phyloP scores from a whole-genome alignment of 2,329 filamentous ascomycete species.

The Aspergillus texensis region DNA sequence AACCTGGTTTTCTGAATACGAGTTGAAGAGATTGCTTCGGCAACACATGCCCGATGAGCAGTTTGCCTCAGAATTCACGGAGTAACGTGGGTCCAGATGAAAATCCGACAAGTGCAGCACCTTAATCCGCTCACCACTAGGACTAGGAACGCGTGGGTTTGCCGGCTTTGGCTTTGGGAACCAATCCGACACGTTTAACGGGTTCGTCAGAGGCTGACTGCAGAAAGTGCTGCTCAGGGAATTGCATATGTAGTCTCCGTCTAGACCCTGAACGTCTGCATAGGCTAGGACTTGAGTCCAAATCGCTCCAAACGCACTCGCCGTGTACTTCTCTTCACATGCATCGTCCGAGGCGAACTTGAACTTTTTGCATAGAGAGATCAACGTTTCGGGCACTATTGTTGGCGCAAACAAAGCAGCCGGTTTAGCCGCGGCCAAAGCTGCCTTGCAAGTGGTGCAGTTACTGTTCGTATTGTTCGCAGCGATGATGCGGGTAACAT shows the following conservation, averaged over 20 bases:
- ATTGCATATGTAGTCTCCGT: constrained; percentile 62
- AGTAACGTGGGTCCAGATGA: constrained; percentile 59
- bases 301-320: constrained; percentile 54
- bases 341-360: constrained; percentile 50
- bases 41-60: constrained; percentile 58
- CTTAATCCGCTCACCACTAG: constrained; percentile 58
- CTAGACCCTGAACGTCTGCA: constrained; percentile 56
- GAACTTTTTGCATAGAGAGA: constrained; percentile 54
- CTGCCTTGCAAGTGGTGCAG: constrained; percentile 58
- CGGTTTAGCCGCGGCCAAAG: constrained; percentile 53
- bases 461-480: constrained; percentile 40
- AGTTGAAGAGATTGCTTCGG: constrained; percentile 46
- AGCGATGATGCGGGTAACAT: constrained; percentile 52
- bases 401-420: constrained; percentile 54
- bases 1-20: constrained; percentile 36
- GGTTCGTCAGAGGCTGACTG: constrained; percentile 46
- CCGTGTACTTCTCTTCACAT: constrained; percentile 53
- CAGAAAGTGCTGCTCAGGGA: constrained; percentile 54
- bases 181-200: constrained; percentile 47
- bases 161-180: constrained; percentile 60
- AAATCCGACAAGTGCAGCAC: constrained; percentile 61
- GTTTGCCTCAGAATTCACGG: constrained; percentile 56
- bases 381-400: constrained; percentile 54
- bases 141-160: constrained; percentile 45
- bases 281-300: constrained; percentile 61